Conservation (phyloP, 1,139 yeast genomes). For the Taiozyma sp. region DNA sequence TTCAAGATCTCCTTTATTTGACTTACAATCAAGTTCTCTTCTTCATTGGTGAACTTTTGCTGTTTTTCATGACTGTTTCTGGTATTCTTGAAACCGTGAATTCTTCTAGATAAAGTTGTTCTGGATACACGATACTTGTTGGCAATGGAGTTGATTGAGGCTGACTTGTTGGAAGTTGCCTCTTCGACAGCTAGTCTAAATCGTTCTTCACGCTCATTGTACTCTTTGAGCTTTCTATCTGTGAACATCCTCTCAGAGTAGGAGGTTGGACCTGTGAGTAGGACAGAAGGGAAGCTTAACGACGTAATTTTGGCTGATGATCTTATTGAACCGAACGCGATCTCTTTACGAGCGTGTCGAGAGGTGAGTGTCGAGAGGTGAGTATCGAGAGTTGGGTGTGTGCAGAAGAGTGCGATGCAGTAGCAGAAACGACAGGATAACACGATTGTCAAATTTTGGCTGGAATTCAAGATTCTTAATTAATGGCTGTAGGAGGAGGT, state of each 20-base stretch:
- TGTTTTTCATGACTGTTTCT: slow-evolving; percentile 25
- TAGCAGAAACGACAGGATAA: background rate
- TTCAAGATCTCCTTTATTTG: slow-evolving; percentile 17
- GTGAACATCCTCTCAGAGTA: slow-evolving; percentile 14
- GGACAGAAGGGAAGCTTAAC: background rate
- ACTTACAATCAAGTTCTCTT: slow-evolving; percentile 18
- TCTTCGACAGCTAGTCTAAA: slow-evolving; percentile 24
- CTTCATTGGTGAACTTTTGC: slow-evolving; percentile 24
- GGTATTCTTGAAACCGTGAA: slow-evolving; percentile 25
- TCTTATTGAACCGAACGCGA: background rate
- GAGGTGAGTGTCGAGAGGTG: background rate
- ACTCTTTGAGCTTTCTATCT: slow-evolving; percentile 23
- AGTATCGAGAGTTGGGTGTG: background rate
- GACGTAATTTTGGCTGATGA: slow-evolving; percentile 7
- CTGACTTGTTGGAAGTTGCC: slow-evolving; percentile 22
- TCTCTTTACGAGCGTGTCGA: background rate
- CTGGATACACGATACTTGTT: slow-evolving; percentile 22
- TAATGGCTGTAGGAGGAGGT: background rate
- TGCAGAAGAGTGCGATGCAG: background rate
- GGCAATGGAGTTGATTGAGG: slow-evolving; percentile 24
- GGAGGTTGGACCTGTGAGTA: background rate
- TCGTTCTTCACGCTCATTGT: slow-evolving; percentile 25
- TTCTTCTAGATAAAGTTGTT: slow-evolving; percentile 23
- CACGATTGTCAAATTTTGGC: background rate
- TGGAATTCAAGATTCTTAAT: background rate